phyloP scores from a whole-genome alignment of 2,329 filamentous ascomycete genomes.

The Colletotrichum sp. region DNA sequence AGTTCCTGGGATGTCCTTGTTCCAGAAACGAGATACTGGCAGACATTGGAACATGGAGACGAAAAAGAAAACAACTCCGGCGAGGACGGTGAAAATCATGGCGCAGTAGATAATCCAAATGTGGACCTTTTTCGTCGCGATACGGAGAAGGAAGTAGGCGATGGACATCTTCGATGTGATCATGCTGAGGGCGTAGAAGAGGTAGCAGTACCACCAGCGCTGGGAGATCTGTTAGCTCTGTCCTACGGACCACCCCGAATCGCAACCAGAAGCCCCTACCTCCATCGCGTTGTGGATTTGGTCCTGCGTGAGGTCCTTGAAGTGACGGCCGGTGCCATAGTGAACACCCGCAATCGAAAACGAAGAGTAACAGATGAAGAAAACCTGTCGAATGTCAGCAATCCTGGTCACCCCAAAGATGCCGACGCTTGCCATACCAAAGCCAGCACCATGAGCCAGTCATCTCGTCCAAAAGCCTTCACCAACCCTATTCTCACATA shows the following conservation, averaged over 20 bases:
- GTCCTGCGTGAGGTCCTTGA: conserved; percentile 29
- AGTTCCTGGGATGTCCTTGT: conserved; percentile 33
- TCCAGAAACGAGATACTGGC: conserved; percentile 46
- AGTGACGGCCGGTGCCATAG: conserved; percentile 46
- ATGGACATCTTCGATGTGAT: conserved; percentile 47
- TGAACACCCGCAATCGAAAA: conserved; percentile 38
- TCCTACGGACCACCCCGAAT: conserved; percentile 18
- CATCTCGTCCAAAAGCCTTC: conserved; percentile 43
- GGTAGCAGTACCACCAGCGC: conserved; percentile 44
- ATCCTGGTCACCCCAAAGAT: fast-evolving
- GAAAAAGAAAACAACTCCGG: conserved; percentile 44
- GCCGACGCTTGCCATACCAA: conserved; percentile 25
- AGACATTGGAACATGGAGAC: conserved; percentile 45
- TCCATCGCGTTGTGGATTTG: conserved; percentile 36
- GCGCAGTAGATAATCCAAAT: conserved; percentile 39
- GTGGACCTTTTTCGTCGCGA: conserved; percentile 38
- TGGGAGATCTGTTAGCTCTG: conserved; percentile 20
- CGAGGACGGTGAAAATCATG: conserved; percentile 39
- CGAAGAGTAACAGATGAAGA: conserved; percentile 40
- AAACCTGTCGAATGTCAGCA: conserved; percentile 25
- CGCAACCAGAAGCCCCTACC: conserved; percentile 27
- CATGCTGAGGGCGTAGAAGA: conserved; percentile 41
- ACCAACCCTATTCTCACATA: conserved; percentile 39
- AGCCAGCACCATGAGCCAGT: conserved; percentile 42
- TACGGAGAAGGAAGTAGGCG: conserved; percentile 45